phyloP scores from a whole-genome alignment of 202 grass and related monocot species.

The Hordeum pubiflorum region DNA sequence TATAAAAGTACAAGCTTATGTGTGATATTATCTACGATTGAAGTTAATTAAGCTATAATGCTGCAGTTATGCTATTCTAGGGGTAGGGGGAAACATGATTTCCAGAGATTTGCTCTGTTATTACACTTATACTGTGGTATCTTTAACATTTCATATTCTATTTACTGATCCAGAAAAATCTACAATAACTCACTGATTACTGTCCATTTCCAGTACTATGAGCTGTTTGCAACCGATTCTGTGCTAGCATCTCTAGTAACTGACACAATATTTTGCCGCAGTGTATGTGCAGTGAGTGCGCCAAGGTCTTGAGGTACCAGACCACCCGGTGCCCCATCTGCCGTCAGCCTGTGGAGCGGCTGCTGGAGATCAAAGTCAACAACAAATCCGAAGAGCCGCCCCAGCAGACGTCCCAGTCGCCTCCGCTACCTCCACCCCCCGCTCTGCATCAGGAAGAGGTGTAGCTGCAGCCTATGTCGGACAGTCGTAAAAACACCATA shows the following conservation, averaged over 20 bases:
- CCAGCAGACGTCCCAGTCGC: conserved; percentile 31
- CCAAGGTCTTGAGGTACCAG: conserved; percentile 88
- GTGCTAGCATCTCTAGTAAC: conserved; percentile 3
- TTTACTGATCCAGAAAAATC: not conserved
- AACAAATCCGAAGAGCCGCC: conserved; percentile 66
- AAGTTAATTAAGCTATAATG: not conserved
- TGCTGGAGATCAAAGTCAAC: conserved; percentile 88
- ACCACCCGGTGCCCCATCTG: conserved; percentile 86
- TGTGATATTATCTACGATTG: not conserved
- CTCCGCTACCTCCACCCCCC: not conserved
- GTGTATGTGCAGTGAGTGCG: conserved; percentile 97
- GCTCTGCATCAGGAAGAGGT: conserved; percentile 32
- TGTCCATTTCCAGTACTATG: not conserved
- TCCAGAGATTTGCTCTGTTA: not conserved
- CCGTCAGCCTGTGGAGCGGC: conserved; percentile 81
- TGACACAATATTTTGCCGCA: conserved; percentile 31
- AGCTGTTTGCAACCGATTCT: not conserved
- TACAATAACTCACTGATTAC: not conserved
- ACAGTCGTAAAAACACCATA: not conserved
- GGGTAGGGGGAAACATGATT: not conserved
- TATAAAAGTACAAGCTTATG: not conserved
- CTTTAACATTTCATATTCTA: not conserved
- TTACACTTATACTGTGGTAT: not conserved
- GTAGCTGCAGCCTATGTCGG: not conserved
- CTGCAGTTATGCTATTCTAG: not conserved